A percentile compares a stretch with the other conserved stretches of the same genome.
These are phyloP conservation scores for Farysia itapuensis DNA, from an alignment of 1,284 basidiomycete genomes.

Conservation along the genomic window DNA sequence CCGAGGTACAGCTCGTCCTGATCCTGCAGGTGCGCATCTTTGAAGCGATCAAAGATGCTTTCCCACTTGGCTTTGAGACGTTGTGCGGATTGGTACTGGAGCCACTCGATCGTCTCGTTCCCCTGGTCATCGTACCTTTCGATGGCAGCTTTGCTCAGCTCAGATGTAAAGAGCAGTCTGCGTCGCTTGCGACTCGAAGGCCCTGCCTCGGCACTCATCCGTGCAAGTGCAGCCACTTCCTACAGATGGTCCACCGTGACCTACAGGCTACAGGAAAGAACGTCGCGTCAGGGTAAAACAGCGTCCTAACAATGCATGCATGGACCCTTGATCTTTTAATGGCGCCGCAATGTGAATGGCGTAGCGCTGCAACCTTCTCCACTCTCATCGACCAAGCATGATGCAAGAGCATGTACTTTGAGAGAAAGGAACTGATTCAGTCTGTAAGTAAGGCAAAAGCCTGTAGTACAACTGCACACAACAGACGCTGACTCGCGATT, in stretches of 20 bases:
- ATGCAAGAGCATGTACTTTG: conserved; percentile 42
- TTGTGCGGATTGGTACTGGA: conserved; percentile 46
- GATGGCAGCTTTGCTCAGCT: conserved; percentile 16
- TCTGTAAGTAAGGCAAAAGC: conserved; percentile 7
- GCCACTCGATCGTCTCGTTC: conserved; percentile 44
- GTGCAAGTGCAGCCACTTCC: too few relatives aligned
- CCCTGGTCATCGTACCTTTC: conserved; percentile 47
- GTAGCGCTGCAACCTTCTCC: too few relatives aligned
- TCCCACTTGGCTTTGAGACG: conserved; percentile 56
- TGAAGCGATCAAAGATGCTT: conserved; percentile 51
- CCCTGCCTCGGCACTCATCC: too few relatives aligned
- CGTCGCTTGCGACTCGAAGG: too few relatives aligned
- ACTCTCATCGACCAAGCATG: too few relatives aligned
- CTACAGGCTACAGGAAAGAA: too few relatives aligned
- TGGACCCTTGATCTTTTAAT: too few relatives aligned
- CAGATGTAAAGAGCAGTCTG: conserved; percentile 35
- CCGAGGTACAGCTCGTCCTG: conserved; percentile 59
- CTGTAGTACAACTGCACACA: neutral
- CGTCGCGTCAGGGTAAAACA: too few relatives aligned
- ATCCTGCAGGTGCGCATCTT: conserved; percentile 50
- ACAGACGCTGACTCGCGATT: neutral
- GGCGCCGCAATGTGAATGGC: too few relatives aligned
- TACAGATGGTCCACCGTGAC: too few relatives aligned
- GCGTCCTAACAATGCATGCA: too few relatives aligned
- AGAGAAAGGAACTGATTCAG: conserved; percentile 39